These are phyloP conservation scores for Diplogelasinospora grovesii DNA, from an alignment of 495 filamentous ascomycete species.

Conservation along the genomic window DNA sequence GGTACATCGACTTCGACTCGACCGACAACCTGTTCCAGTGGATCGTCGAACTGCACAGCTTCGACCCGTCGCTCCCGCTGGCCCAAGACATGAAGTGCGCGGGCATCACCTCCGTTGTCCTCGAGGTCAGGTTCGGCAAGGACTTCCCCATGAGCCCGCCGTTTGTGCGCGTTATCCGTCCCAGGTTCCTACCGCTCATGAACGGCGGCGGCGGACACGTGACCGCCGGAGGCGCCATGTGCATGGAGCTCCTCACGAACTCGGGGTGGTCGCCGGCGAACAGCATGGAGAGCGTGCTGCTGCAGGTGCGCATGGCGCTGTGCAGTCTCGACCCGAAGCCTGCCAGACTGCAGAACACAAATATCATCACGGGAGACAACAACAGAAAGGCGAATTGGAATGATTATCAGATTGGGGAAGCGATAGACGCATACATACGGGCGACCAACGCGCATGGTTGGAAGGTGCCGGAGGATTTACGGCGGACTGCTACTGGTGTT, in stretches of 20 bases:
- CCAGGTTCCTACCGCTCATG: constrained; percentile 65
- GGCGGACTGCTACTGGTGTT: constrained; percentile 13
- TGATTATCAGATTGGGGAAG: constrained; percentile 65
- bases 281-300: constrained; percentile 70
- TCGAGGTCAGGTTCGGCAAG: constrained; percentile 73
- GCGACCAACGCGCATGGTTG: constrained; percentile 64
- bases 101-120: constrained; percentile 57
- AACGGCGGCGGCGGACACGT: constrained; percentile 82
- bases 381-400: background rate
- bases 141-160: constrained; percentile 74
- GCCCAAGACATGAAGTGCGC: constrained; percentile 64
- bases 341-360: constrained; percentile 48
- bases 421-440: constrained; percentile 63
- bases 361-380: background rate
- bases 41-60: constrained; percentile 87
- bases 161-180: constrained; percentile 78
- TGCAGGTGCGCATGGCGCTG: constrained; percentile 81
- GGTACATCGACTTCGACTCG: constrained; percentile 63
- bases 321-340: constrained; percentile 60
- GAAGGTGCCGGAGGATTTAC: constrained; percentile 43
- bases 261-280: constrained; percentile 70
- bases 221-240: constrained; percentile 80
- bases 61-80: constrained; percentile 61
- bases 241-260: constrained; percentile 86
- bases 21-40: constrained; percentile 76